Evolutionary conservation across 2,329 filamentous ascomycete genomes (phyloP).

Genomic region (Diaporthe citriasiana): DNA sequence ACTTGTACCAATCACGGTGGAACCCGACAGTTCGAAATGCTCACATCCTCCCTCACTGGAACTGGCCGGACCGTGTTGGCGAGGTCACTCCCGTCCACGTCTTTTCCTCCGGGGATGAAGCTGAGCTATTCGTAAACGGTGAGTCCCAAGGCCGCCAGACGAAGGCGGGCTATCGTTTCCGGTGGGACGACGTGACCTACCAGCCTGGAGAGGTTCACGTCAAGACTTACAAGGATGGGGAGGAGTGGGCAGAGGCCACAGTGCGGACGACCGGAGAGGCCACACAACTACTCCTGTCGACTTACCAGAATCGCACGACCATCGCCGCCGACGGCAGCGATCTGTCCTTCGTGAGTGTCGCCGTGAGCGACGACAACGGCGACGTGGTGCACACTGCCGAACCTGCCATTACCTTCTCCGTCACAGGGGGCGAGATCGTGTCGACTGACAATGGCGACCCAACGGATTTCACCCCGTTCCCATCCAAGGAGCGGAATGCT

Average conservation of each 20-base stretch:
- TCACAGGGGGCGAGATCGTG: constrained; percentile 61
- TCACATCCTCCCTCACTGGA: constrained; percentile 70
- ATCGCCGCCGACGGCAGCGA: constrained; percentile 60
- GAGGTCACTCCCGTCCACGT: constrained; percentile 67
- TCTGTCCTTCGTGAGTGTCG: constrained; percentile 61
- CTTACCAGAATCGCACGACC: constrained; percentile 52
- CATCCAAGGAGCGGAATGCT: constrained; percentile 55
- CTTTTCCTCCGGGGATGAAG: constrained; percentile 65
- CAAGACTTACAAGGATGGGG: constrained; percentile 62
- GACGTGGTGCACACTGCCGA: constrained; percentile 59
- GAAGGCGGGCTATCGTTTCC: constrained; percentile 60
- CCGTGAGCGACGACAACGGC: constrained; percentile 60
- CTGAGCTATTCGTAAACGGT: constrained; percentile 68
- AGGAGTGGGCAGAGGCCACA: constrained; percentile 60
- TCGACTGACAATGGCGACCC: constrained; percentile 67
- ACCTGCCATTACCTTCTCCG: constrained; percentile 59
- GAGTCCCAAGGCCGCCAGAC: constrained; percentile 58
- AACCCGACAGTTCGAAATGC: constrained; percentile 61
- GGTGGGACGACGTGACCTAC: constrained; percentile 66
- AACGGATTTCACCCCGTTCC: constrained; percentile 59
- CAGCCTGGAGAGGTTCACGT: constrained; percentile 62
- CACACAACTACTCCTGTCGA: constrained; percentile 53
- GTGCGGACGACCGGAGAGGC: constrained; percentile 59
- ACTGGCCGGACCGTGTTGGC: constrained; percentile 64
- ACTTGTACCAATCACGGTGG: constrained; percentile 69